phyloP scores from a whole-genome alignment of 495 filamentous ascomycete species.

The Emericellopsis terricola region DNA sequence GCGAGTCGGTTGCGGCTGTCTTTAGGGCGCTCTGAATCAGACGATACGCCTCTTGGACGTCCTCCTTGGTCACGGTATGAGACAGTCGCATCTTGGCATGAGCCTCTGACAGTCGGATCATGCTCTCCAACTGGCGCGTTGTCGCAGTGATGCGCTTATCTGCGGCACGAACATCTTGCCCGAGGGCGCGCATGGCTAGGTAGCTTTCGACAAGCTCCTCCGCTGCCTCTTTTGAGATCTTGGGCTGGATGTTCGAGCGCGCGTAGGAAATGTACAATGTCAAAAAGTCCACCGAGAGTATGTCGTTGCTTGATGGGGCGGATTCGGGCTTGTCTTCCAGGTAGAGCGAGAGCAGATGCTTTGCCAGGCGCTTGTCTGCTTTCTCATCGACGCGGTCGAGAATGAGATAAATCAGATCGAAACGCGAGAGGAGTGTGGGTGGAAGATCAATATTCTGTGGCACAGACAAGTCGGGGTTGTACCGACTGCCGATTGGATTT shows the following conservation, averaged over 20 bases:
- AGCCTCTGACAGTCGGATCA: conserved; percentile 91
- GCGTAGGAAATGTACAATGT: conserved; percentile 97
- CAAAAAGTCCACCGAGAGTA: conserved; percentile 83
- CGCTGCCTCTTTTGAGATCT: conserved; percentile 57
- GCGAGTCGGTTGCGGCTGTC: conserved; percentile 84
- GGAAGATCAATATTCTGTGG: conserved; percentile 97
- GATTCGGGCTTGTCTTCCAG: conserved; percentile 83
- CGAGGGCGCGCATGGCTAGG: conserved; percentile 88
- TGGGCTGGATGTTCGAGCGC: conserved; percentile 67
- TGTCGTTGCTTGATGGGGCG: conserved; percentile 46
- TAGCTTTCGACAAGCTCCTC: conserved; percentile 71
- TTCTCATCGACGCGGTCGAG: conserved; percentile 84
- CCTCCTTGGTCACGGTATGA: conserved; percentile 50
- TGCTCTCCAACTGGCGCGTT: conserved; percentile 85
- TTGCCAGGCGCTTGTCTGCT: conserved; percentile 69
- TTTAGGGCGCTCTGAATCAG: conserved; percentile 92
- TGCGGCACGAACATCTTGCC: conserved; percentile 79
- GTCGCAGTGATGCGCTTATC: conserved; percentile 97
- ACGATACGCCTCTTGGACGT: conserved; percentile 82
- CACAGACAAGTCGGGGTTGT: conserved; percentile 88
- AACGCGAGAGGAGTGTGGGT: conserved; percentile 83
- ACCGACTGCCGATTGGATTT: conserved; percentile 94
- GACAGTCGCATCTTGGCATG: conserved; percentile 95
- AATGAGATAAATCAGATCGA: conserved; percentile 92
- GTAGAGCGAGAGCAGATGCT: conserved; percentile 93